phyloP scores from a whole-genome alignment of 768 basidiomycete genomes.

The Phylloporus arenicola region DNA sequence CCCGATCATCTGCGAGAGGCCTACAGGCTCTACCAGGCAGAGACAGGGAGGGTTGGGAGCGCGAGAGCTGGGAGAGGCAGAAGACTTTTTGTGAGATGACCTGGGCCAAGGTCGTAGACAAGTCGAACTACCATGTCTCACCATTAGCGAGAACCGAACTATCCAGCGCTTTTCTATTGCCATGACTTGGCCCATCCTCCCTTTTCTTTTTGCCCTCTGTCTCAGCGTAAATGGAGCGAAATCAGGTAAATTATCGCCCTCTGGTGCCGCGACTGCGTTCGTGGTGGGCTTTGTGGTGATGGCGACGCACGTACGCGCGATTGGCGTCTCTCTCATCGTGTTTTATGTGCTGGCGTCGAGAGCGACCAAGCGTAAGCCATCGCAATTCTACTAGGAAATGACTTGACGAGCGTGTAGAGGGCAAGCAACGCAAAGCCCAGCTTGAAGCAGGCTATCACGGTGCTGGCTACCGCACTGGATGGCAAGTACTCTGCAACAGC shows the following conservation, averaged over 20 bases:
- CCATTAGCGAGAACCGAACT: neutral
- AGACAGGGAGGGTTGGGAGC: slow-evolving; percentile 76
- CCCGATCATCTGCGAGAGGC: slow-evolving; percentile 90
- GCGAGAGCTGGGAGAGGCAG: slow-evolving; percentile 66
- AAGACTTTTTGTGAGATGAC: slow-evolving; percentile 64
- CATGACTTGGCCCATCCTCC: slow-evolving; percentile 31
- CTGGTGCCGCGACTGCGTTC: slow-evolving; percentile 74
- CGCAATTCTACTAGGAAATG: neutral
- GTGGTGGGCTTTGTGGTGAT: slow-evolving; percentile 62
- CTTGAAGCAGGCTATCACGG: slow-evolving; percentile 77
- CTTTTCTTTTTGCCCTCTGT: slow-evolving; percentile 44
- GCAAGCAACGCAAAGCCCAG: slow-evolving; percentile 66
- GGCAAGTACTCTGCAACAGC: slow-evolving; percentile 84
- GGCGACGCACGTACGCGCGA: slow-evolving; percentile 57
- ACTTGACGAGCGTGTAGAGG: slow-evolving; percentile 39
- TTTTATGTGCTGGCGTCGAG: slow-evolving; percentile 79
- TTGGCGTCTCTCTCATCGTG: slow-evolving; percentile 61
- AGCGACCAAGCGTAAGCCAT: slow-evolving; percentile 70
- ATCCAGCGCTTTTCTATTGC: neutral
- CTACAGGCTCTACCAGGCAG: slow-evolving; percentile 75
- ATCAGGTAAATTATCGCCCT: slow-evolving; percentile 69
- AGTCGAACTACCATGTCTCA: too few relatives aligned
- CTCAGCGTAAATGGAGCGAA: slow-evolving; percentile 66
- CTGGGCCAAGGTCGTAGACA: too few relatives aligned
- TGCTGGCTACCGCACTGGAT: slow-evolving; percentile 67